Base-by-base conservation (phyloP, 805 yeast species). In the Saccharomycopsis sp. region DNA sequence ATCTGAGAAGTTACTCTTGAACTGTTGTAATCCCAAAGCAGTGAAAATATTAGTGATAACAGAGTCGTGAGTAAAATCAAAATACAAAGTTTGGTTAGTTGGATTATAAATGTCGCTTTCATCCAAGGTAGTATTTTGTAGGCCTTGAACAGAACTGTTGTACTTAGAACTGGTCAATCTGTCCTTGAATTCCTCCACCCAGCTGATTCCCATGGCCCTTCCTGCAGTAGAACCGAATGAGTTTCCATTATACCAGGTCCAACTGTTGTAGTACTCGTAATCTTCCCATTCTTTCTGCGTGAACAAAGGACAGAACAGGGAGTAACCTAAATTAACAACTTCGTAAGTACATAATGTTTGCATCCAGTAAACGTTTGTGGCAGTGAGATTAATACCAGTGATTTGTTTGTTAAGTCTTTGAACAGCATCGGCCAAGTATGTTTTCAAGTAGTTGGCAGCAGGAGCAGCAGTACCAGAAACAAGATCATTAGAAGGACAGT, bases 291-390 rank as follows among this genome's bases (percentile, higher is more conserved):
- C 93, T 23, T 83, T 83, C 64, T 78, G 78, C 49, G 89, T 85
- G 72, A 89, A 83, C 35, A 86, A 75, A 44, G 77, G 76, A 70
- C 96, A 88, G 62, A 87, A 82, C 38, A 78, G 77, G 15, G 94
- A 86, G 57, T 71, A 68, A 8, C 94, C 96, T 58, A 75, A 76
- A 8, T 82, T 87, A 57, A 87, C 88, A 50, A 87, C 72, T 70
- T 89, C 96, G 68, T 77, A 89, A 1, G 89, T 89, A 72, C 96
- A 88, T 72, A 83, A 78, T n/a, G 76, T 74, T 65, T 86, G 83
- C 64, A 88, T 66, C 22, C 38, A 35, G 44, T 69, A 70, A 24
- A 84, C 79, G 65, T 89, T 93, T 41, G 68, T 64, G 1, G 75
- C 67, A 2, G 83, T 77, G 56, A 87, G 62, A 64, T 81, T 73